Evolutionary conservation across 2,329 filamentous ascomycete species (phyloP).

Genomic region (Colletotrichum simmondsii): DNA sequence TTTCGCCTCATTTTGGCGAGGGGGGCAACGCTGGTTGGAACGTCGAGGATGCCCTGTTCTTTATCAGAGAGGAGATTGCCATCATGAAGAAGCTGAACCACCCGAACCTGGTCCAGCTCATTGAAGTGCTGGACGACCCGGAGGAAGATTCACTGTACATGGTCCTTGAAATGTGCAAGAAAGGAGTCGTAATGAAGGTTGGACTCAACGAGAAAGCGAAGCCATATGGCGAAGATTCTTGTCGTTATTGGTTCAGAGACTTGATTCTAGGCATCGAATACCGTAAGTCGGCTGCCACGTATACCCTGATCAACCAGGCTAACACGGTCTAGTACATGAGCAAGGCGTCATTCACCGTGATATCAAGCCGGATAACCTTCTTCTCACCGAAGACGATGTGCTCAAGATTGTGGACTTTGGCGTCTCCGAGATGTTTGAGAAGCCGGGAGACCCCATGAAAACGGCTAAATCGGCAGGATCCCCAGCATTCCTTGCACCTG

Average conservation of each 20-base stretch:
- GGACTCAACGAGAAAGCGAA: slow-evolving; percentile 84
- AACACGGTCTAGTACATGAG: slow-evolving; percentile 74
- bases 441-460: slow-evolving; percentile 79
- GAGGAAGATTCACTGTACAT: slow-evolving; percentile 97
- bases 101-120: slow-evolving; percentile 89
- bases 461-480: slow-evolving; percentile 94
- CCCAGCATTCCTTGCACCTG: slow-evolving; percentile 92
- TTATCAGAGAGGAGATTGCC: slow-evolving; percentile 96
- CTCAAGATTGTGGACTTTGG: slow-evolving; percentile 98
- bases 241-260: slow-evolving; percentile 93
- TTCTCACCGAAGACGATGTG: slow-evolving; percentile 90
- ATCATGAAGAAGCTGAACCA: slow-evolving; percentile 99
- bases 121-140: slow-evolving; percentile 95
- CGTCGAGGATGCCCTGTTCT: slow-evolving; percentile 68
- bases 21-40: slow-evolving; percentile 10
- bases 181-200: slow-evolving; percentile 96
- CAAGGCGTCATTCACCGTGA: slow-evolving; percentile 96
- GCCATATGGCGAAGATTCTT: slow-evolving; percentile 85
- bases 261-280: slow-evolving; percentile 96
- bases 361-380: slow-evolving; percentile 96
- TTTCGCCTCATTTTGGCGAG: slow-evolving; percentile 39
- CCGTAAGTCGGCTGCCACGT: slow-evolving; percentile 60
- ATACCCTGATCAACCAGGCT: not conserved
- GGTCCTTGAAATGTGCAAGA: slow-evolving; percentile 99
- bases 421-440: slow-evolving; percentile 99